phyloP scores from a whole-genome alignment of 2,329 filamentous ascomycete genomes.

The Botrytis fragariae region DNA sequence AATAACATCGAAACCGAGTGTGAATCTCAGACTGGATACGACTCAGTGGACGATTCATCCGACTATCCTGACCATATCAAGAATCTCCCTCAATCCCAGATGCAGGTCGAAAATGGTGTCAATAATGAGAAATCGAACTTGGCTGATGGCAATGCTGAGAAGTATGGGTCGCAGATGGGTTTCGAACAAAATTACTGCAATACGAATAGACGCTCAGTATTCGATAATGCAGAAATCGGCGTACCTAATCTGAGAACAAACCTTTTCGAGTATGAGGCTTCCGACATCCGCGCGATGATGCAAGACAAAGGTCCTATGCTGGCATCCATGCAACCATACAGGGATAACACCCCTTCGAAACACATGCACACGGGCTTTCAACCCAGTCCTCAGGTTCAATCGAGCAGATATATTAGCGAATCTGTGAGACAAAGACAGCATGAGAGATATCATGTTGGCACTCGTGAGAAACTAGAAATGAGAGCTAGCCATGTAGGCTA shows the following conservation, averaged over 20 bases:
- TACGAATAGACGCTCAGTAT: background rate
- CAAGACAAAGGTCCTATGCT: background rate
- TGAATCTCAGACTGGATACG: background rate
- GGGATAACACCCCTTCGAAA: fast-evolving
- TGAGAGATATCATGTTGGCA: background rate
- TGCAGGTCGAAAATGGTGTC: background rate
- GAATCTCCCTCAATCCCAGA: background rate
- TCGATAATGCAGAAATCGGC: no score
- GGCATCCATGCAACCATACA: background rate
- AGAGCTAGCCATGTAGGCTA: no score
- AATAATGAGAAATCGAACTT: background rate
- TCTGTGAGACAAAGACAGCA: background rate
- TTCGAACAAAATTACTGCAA: no score
- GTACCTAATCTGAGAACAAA: background rate
- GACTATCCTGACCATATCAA: background rate
- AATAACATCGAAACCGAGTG: background rate
- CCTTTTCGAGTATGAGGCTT: background rate
- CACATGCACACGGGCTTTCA: background rate
- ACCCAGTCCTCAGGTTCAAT: background rate
- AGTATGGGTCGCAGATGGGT: background rate
- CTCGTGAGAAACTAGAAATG: background rate
- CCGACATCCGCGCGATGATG: background rate
- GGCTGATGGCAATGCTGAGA: background rate
- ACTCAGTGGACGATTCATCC: background rate
- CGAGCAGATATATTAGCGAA: no score